Evolutionary conservation across 345 rosid species (phyloP).

Genomic region (Salix caprea): DNA sequence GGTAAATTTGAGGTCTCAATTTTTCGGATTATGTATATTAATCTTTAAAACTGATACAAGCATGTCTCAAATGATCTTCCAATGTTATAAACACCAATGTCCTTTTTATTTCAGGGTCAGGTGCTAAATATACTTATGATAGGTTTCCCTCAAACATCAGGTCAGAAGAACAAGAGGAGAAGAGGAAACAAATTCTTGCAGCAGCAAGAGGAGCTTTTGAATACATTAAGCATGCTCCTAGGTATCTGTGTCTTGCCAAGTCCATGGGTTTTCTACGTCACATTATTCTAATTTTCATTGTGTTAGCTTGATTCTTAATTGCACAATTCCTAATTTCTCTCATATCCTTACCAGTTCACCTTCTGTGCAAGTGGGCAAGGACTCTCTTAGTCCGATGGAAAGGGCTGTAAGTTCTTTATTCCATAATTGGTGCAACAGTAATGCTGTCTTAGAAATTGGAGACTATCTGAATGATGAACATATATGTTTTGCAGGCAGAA

Average conservation of each 20-base stretch:
- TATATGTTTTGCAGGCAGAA: constrained; percentile 60
- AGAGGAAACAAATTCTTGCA: constrained; percentile 90
- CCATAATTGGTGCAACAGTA: not conserved
- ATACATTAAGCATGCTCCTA: constrained; percentile 62
- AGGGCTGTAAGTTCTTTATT: constrained; percentile 79
- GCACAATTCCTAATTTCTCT: too few species aligned
- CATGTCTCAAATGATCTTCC: not conserved
- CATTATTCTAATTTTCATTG: not conserved
- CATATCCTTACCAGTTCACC: constrained; percentile 43
- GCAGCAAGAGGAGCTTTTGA: constrained; percentile 87
- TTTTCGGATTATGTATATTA: not conserved
- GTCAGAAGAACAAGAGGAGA: constrained; percentile 94
- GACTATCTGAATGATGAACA: not conserved
- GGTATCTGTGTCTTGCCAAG: constrained; percentile 43
- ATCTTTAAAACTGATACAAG: not conserved
- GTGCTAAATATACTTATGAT: constrained; percentile 87
- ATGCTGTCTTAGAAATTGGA: constrained; percentile 24
- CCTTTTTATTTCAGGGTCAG: constrained; percentile 33
- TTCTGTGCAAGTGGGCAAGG: too few species aligned
- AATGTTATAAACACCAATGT: not conserved
- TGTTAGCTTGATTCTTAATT: not conserved
- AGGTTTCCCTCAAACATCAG: constrained; percentile 88
- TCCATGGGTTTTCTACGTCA: not conserved
- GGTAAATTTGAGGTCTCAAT: constrained; percentile 39
- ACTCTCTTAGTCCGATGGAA: constrained; percentile 76